Percentiles rank a stretch among this genome's conserved stretches.
Conservation (phyloP, 305 asterid species). For the Fraxinus sp. region DNA sequence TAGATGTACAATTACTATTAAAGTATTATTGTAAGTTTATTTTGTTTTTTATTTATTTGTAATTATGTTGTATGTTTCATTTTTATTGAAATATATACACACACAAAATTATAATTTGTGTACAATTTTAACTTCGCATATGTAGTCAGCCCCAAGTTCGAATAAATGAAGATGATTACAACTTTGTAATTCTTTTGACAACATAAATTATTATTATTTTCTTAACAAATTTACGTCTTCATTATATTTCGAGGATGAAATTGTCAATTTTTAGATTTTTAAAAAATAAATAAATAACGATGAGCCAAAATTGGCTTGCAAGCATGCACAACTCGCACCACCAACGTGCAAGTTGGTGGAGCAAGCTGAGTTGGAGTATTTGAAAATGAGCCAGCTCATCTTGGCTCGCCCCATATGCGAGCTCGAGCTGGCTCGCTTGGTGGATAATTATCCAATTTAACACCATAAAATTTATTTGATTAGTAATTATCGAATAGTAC, state of each 20-base stretch:
- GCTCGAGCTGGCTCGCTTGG: not conserved
- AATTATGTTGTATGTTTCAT: not conserved
- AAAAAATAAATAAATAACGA: too few relatives aligned
- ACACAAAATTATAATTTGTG: not conserved
- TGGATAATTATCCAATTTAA: too few relatives aligned
- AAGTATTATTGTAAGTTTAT: not conserved
- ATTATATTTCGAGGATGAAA: not conserved
- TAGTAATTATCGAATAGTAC: not conserved
- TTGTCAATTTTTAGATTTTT: not conserved
- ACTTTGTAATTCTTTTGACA: not conserved
- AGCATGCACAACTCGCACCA: not conserved
- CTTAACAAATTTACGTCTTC: not conserved
- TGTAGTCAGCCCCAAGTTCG: not conserved
- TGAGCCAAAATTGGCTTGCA: not conserved
- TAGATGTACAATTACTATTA: not conserved
- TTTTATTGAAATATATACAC: too few relatives aligned
- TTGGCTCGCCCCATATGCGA: not conserved
- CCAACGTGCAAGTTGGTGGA: not conserved
- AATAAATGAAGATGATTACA: not conserved
- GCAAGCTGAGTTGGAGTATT: not conserved
- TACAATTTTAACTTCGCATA: too few relatives aligned
- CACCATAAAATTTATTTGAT: not conserved
- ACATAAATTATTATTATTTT: too few relatives aligned
- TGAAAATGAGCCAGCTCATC: not conserved
- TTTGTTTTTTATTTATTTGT: too few relatives aligned